A percentile compares a stretch with the other conserved stretches of the same genome.
Conservation (phyloP, 148 eudicot genomes). For the Talinum fruticosum region DNA sequence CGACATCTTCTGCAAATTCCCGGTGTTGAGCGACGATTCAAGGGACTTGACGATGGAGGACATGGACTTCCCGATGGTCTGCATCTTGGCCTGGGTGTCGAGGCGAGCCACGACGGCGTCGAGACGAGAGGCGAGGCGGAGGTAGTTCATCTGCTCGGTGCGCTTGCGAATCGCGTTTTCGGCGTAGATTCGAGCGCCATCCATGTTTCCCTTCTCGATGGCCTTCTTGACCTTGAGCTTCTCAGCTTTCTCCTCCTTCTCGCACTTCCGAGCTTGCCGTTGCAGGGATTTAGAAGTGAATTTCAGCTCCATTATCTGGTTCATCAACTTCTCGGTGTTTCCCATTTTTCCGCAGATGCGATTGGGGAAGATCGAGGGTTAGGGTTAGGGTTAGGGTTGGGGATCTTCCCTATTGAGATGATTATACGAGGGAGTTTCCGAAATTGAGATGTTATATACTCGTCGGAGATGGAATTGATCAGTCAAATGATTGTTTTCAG, state of each 20-base stretch:
- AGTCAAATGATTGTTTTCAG: too few species aligned
- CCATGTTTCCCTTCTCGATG: slow-evolving; percentile 35
- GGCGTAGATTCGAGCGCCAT: slow-evolving; percentile 35
- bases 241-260: slow-evolving; percentile 34
- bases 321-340: slow-evolving; percentile 39
- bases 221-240: slow-evolving; percentile 38
- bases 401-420: not conserved
- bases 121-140: slow-evolving; percentile 30
- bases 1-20: slow-evolving; percentile 36
- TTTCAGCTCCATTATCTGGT: slow-evolving; percentile 39
- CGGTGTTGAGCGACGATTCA: slow-evolving; percentile 27
- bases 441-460: too few species aligned
- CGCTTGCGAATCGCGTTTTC: slow-evolving; percentile 38
- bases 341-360: slow-evolving; percentile 14
- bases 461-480: too few species aligned
- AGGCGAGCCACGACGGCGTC: slow-evolving; percentile 34
- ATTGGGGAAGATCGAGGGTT: not conserved
- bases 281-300: slow-evolving; percentile 35
- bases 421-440: too few species aligned
- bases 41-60: slow-evolving; percentile 31
- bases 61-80: slow-evolving; percentile 25
- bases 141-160: slow-evolving; percentile 35
- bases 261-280: slow-evolving; percentile 34
- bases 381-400: slow-evolving; percentile 29
- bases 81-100: slow-evolving; percentile 36